These are phyloP conservation scores for Gentiana straminea DNA, from an alignment of 257 asterid genomes.

Conservation along the genomic window DNA sequence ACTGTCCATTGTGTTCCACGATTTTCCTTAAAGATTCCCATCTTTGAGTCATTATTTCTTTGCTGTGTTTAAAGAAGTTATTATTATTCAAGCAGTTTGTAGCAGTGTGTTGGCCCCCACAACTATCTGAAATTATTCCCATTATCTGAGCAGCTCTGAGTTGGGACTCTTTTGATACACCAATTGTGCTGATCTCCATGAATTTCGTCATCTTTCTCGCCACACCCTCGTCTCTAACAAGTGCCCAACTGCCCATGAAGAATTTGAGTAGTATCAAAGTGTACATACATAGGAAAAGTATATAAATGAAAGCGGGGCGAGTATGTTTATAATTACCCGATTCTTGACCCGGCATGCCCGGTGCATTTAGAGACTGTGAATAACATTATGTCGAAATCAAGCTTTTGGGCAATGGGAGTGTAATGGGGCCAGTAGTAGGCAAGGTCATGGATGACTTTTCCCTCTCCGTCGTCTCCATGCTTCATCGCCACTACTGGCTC, in stretches of 20 bases:
- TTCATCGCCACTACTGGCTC: conserved; percentile 40
- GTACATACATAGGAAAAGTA: too few species aligned
- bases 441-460: conserved; percentile 48
- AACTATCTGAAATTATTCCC: conserved; percentile 44
- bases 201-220: conserved; percentile 67
- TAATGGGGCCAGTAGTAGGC: conserved; percentile 96
- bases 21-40: conserved; percentile 44
- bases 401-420: conserved; percentile 55
- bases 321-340: conserved; percentile 37
- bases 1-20: conserved; percentile 17
- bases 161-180: conserved; percentile 84
- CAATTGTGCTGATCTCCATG: conserved; percentile 64
- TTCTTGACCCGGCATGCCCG: conserved; percentile 90
- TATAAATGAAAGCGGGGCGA: too few species aligned
- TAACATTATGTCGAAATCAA: conserved; percentile 57
- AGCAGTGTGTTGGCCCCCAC: conserved; percentile 8
- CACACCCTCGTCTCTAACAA: conserved; percentile 49
- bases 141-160: conserved; percentile 58
- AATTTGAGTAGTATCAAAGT: too few species aligned
- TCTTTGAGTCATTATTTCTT: conserved; percentile 33
- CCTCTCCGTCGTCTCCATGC: conserved; percentile 23
- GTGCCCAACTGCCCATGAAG: conserved; percentile 51
- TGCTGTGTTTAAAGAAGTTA: conserved; percentile 45
- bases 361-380: conserved; percentile 82
- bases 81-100: conserved; percentile 9